Percentiles rank a stretch among this genome's conserved stretches.
These are phyloP conservation scores for Picea mariana DNA, from an alignment of 83 land plant species.

Conservation along the genomic window DNA sequence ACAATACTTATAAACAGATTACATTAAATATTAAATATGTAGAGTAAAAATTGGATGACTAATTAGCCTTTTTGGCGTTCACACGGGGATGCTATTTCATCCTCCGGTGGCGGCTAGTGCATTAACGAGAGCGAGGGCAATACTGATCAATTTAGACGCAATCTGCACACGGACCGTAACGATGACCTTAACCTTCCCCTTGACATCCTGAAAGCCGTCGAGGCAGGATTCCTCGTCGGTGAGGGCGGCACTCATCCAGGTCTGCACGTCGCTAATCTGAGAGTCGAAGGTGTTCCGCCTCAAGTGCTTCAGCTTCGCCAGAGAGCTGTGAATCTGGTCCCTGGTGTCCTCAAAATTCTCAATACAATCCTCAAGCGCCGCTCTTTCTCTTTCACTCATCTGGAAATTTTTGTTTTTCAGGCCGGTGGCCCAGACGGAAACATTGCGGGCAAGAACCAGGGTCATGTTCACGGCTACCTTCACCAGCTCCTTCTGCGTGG, in stretches of 20 bases:
- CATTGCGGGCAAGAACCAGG: neutral
- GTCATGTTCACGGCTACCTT: neutral
- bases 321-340: neutral
- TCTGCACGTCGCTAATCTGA: neutral
- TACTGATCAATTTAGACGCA: neutral
- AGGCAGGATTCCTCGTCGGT: neutral
- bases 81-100: no score
- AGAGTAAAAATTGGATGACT: no score
- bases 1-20: no score
- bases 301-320: neutral
- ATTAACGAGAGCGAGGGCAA: neutral
- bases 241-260: neutral
- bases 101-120: no score
- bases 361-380: neutral
- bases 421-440: neutral
- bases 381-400: neutral
- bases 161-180: neutral
- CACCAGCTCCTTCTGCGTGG: neutral
- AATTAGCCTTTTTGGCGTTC: no score
- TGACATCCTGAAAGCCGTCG: neutral
- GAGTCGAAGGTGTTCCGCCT: neutral
- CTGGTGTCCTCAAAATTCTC: neutral
- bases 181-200: neutral
- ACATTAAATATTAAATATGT: no score
- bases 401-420: neutral